These are phyloP conservation scores for Halophytophthora polymorphica DNA, from an alignment of 352 stramenopile species.

Conservation along the genomic window DNA sequence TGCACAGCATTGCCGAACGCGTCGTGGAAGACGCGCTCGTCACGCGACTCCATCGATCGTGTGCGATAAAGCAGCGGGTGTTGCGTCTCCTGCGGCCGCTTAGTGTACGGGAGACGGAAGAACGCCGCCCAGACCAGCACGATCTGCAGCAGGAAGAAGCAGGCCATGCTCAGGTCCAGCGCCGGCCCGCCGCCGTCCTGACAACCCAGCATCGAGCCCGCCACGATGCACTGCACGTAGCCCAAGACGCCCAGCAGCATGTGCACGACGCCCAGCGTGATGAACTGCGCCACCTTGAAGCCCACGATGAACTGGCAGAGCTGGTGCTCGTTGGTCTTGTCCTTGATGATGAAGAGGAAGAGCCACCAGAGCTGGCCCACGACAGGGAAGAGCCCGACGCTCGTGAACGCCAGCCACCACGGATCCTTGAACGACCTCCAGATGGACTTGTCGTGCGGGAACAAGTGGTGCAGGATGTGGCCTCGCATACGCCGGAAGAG, in stretches of 20 bases:
- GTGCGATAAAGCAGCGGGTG: slow-evolving; percentile 50
- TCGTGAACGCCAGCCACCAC: slow-evolving; percentile 76
- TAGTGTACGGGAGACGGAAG: slow-evolving; percentile 80
- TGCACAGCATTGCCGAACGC: slow-evolving; percentile 82
- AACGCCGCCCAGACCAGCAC: slow-evolving; percentile 82
- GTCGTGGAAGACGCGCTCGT: slow-evolving; percentile 58
- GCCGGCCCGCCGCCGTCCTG: slow-evolving; percentile 55
- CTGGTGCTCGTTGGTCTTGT: slow-evolving; percentile 92
- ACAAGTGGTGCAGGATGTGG: slow-evolving; percentile 85
- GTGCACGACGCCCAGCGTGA: slow-evolving; percentile 78
- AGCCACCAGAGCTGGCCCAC: slow-evolving; percentile 90
- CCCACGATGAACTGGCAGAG: slow-evolving; percentile 91
- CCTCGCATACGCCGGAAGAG: slow-evolving; percentile 51
- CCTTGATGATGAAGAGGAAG: slow-evolving; percentile 87
- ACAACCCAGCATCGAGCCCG: slow-evolving; percentile 55
- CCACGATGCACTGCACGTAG: slow-evolving; percentile 74
- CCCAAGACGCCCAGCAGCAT: slow-evolving; percentile 57
- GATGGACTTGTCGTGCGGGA: slow-evolving; percentile 86
- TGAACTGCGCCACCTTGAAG: slow-evolving; percentile 90
- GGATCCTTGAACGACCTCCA: slow-evolving; percentile 84
- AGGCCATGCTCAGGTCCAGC: slow-evolving; percentile 63
- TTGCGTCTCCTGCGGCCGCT: slow-evolving; percentile 53
- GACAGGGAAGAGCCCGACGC: slow-evolving; percentile 77
- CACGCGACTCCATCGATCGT: slow-evolving; percentile 40
- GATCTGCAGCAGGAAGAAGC: slow-evolving; percentile 85